Conservation (phyloP, 2,329 filamentous ascomycete genomes). For the Xylariaceae sp. region DNA sequence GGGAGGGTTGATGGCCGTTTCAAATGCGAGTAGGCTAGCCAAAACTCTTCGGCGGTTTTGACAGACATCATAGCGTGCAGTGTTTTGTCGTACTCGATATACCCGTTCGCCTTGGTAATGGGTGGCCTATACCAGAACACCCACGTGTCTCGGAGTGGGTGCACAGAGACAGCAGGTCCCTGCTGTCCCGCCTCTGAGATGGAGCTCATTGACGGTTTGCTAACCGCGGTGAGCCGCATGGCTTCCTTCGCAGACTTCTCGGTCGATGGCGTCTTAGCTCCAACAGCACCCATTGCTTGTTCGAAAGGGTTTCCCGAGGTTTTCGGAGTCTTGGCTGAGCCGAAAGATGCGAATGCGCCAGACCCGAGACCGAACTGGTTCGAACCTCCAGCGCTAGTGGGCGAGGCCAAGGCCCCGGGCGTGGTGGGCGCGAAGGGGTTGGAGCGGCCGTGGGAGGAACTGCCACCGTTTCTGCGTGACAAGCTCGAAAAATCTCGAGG, state of each 20-base stretch:
- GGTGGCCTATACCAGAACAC: conserved; percentile 97
- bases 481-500: conserved; percentile 51
- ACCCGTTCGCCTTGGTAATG: conserved; percentile 89
- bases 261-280: conserved; percentile 58
- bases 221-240: conserved; percentile 34
- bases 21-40: conserved; percentile 84
- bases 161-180: conserved; percentile 50
- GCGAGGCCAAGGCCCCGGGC: conserved; percentile 73
- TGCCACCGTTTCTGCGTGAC: conserved; percentile 66
- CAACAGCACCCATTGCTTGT: conserved; percentile 62
- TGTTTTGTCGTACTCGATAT: conserved; percentile 94
- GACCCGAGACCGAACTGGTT: conserved; percentile 93
- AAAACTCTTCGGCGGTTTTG: conserved; percentile 87
- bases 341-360: conserved; percentile 96
- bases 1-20: conserved; percentile 88
- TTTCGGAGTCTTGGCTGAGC: conserved; percentile 86
- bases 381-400: conserved; percentile 67
- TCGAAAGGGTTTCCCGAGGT: conserved; percentile 82
- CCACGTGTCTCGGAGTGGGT: conserved; percentile 84
- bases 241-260: conserved; percentile 68
- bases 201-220: conserved; percentile 51
- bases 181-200: conserved; percentile 54
- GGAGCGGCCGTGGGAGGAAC: conserved; percentile 75
- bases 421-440: conserved; percentile 82
- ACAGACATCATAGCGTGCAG: conserved; percentile 85